A percentile compares a stretch with the other conserved stretches of the same genome.
These are phyloP conservation scores for Ceratorhiza oryzae-sativae DNA, from an alignment of 1,284 basidiomycete genomes.

Conservation along the genomic window DNA sequence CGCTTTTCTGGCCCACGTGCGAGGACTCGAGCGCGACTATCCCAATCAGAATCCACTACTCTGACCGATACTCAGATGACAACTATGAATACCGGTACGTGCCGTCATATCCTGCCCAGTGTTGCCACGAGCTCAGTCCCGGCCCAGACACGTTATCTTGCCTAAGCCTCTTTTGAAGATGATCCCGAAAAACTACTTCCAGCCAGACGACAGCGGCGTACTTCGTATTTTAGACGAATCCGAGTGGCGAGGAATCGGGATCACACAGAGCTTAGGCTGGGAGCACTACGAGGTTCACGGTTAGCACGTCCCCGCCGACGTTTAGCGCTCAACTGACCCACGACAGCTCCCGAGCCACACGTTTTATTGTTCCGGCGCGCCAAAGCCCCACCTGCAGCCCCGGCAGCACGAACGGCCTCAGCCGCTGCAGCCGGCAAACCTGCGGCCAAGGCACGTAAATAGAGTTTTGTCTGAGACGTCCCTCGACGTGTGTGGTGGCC, in stretches of 20 bases:
- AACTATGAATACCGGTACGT: slow-evolving; percentile 61
- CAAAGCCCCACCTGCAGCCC: slow-evolving; percentile 22
- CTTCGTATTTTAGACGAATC: slow-evolving; percentile 83
- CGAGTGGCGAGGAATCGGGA: slow-evolving; percentile 96
- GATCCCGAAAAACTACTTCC: slow-evolving; percentile 81
- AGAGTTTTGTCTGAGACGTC: background rate
- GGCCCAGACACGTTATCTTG: slow-evolving; percentile 82
- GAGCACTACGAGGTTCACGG: slow-evolving; percentile 97
- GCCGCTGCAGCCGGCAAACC: slow-evolving; percentile 17
- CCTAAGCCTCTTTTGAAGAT: slow-evolving; percentile 88
- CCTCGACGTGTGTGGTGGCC: slow-evolving; percentile 3
- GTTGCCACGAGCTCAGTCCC: background rate
- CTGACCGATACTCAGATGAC: slow-evolving; percentile 83
- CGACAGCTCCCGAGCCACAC: slow-evolving; percentile 82
- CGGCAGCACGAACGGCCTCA: background rate
- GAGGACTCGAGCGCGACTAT: slow-evolving; percentile 27
- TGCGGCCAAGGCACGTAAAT: slow-evolving; percentile 30
- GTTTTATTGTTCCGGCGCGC: slow-evolving; percentile 78
- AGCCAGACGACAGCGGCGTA: slow-evolving; percentile 69
- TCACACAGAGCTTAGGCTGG: slow-evolving; percentile 96
- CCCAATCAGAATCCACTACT: slow-evolving; percentile 74
- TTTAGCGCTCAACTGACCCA: slow-evolving; percentile 6
- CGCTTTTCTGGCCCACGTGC: slow-evolving; percentile 30
- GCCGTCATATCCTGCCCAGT: background rate
- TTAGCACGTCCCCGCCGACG: slow-evolving; percentile 53